Evolutionary conservation across 2,329 filamentous ascomycete genomes (phyloP).

Genomic region (Cladophialophora bantiana): DNA sequence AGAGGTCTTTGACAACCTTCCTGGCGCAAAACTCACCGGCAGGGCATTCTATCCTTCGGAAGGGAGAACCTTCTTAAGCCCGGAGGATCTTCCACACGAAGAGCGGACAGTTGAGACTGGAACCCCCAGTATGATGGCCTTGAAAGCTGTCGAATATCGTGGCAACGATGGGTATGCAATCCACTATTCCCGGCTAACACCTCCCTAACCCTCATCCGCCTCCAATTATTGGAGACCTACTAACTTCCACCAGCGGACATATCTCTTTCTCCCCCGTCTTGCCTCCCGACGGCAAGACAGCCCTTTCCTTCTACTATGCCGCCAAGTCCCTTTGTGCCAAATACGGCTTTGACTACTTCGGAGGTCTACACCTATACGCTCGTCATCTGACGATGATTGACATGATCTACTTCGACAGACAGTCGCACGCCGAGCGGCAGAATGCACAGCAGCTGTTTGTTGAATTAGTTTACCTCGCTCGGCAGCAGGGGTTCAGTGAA

Average conservation of each 20-base stretch:
- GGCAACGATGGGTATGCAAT: background rate
- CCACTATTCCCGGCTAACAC: background rate
- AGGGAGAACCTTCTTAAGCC: background rate
- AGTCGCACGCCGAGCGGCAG: conserved; percentile 50
- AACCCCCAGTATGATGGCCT: conserved; percentile 55
- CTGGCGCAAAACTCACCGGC: conserved; percentile 36
- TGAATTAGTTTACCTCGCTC: conserved; percentile 46
- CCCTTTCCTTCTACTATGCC: conserved; percentile 55
- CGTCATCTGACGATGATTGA: conserved; percentile 65
- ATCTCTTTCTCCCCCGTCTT: conserved; percentile 62
- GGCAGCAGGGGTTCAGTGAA: conserved; percentile 53
- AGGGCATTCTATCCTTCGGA: conserved; percentile 25
- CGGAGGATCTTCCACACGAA: background rate
- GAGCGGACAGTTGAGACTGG: conserved; percentile 36
- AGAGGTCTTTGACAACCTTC: conserved; percentile 47
- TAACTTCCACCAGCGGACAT: conserved; percentile 52
- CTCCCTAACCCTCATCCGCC: background rate
- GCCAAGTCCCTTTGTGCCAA: conserved; percentile 55
- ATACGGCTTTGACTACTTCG: conserved; percentile 59
- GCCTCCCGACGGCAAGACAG: conserved; percentile 58
- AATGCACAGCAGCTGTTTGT: conserved; percentile 49
- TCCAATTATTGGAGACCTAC: background rate
- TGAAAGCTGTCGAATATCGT: conserved; percentile 48
- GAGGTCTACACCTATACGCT: conserved; percentile 58
- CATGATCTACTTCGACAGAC: conserved; percentile 61